phyloP scores from a whole-genome alignment of 1,284 basidiomycete species.

The Trametes pubescens region DNA sequence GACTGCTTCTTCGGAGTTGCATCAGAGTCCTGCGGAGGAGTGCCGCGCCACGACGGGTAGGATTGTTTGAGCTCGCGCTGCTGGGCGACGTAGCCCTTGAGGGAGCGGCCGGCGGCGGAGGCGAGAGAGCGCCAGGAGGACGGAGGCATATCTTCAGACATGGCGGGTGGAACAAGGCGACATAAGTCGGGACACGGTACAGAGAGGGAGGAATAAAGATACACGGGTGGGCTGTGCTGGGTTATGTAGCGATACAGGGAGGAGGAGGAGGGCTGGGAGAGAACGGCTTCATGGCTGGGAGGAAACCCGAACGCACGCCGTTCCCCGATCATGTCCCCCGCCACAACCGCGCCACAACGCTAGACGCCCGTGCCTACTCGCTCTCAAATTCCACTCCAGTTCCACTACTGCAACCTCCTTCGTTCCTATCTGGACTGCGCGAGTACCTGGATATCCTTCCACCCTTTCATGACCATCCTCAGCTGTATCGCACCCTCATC shows the following conservation, averaged over 20 bases:
- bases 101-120: constrained; percentile 44
- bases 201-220: constrained; percentile 12
- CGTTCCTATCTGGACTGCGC: background rate
- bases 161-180: constrained; percentile 24
- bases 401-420: background rate
- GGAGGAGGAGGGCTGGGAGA: background rate
- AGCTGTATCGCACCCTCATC: background rate
- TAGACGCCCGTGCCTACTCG: constrained; percentile 3
- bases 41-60: constrained; percentile 31
- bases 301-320: background rate
- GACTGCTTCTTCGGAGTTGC: constrained; percentile 41
- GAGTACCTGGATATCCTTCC: background rate
- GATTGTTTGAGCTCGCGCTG: constrained; percentile 45
- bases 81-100: constrained; percentile 53
- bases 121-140: constrained; percentile 45
- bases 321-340: background rate
- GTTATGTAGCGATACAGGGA: constrained; percentile 8
- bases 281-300: background rate
- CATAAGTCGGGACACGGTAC: constrained; percentile 19
- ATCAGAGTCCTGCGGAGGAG: constrained; percentile 23
- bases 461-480: background rate
- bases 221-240: constrained; percentile 1
- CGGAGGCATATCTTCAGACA: constrained; percentile 44
- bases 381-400: background rate
- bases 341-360: constrained; percentile 12